These are phyloP conservation scores for Naegleria lovaniensis DNA, from an alignment of 208 protist species.

Conservation along the genomic window DNA sequence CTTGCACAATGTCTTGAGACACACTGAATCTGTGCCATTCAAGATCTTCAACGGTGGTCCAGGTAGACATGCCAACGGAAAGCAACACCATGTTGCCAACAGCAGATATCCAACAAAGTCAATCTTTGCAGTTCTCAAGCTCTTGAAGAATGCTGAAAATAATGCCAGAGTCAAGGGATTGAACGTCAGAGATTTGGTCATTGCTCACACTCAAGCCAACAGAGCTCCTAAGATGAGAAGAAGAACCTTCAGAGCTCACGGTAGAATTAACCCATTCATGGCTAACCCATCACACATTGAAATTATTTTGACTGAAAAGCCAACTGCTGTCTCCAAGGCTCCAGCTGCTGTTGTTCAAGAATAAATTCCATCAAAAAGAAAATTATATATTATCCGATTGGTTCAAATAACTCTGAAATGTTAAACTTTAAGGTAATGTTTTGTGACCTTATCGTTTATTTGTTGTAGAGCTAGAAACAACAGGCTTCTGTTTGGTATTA, in stretches of 20 bases:
- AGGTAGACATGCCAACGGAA: conserved; percentile 78
- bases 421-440: too few relatives aligned
- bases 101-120: conserved; percentile 87
- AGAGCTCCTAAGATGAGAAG: conserved; percentile 75
- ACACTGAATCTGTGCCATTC: conserved; percentile 88
- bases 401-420: too few relatives aligned
- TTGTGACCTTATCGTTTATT: background rate
- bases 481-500: background rate
- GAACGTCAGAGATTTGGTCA: conserved; percentile 71
- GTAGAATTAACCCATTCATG: conserved; percentile 61
- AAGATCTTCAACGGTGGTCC: conserved; percentile 81
- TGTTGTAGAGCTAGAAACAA: background rate
- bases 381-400: too few relatives aligned
- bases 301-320: conserved; percentile 5
- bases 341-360: background rate
- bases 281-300: conserved; percentile 21
- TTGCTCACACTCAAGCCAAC: conserved; percentile 84
- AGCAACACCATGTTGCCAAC: conserved; percentile 74
- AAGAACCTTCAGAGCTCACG: conserved; percentile 88
- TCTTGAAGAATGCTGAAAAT: conserved; percentile 84
- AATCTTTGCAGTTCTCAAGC: conserved; percentile 71
- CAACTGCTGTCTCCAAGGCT: background rate
- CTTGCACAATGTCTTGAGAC: conserved; percentile 82
- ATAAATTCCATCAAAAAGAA: background rate
- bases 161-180: conserved; percentile 74